phyloP scores from a whole-genome alignment of 2,329 filamentous ascomycete species.

The Penicillium sp. region DNA sequence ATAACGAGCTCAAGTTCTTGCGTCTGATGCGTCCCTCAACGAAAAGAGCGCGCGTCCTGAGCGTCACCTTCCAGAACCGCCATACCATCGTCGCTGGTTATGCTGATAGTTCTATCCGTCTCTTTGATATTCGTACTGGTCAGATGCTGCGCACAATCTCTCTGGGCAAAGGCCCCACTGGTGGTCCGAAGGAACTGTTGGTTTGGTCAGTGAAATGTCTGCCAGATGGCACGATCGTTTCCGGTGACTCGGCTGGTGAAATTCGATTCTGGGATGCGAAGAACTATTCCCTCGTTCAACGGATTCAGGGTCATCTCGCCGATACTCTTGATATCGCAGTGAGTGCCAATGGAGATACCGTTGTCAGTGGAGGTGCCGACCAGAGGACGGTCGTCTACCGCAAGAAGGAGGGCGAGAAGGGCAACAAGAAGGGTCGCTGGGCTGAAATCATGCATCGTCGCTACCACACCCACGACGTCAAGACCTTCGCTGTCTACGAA shows the following conservation, averaged over 20 bases:
- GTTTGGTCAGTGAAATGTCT: conserved; percentile 93
- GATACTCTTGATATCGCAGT: conserved; percentile 87
- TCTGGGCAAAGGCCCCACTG: conserved; percentile 72
- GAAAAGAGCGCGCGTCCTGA: conserved; percentile 86
- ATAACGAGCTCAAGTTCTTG: conserved; percentile 78
- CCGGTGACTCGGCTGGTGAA: conserved; percentile 91
- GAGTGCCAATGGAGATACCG: conserved; percentile 74
- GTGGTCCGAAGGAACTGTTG: conserved; percentile 79
- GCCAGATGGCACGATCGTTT: conserved; percentile 84
- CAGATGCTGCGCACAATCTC: conserved; percentile 78
- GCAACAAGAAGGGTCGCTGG: conserved; percentile 67
- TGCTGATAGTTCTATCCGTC: conserved; percentile 91
- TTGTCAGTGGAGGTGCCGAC: conserved; percentile 91
- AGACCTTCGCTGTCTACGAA: conserved; percentile 89
- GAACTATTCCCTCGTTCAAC: conserved; percentile 83
- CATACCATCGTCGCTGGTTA: conserved; percentile 85
- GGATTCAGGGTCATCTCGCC: conserved; percentile 81
- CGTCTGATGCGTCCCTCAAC: conserved; percentile 73
- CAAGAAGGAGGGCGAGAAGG: conserved; percentile 51
- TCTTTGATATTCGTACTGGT: conserved; percentile 81
- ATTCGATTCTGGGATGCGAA: conserved; percentile 91
- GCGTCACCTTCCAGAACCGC: conserved; percentile 83
- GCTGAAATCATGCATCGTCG: conserved; percentile 79
- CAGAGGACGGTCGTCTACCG: conserved; percentile 81
- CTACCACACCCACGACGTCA: conserved; percentile 92